Evolutionary conservation across 495 filamentous ascomycete genomes (phyloP).

Genomic region (Lophiostoma macrostomum): DNA sequence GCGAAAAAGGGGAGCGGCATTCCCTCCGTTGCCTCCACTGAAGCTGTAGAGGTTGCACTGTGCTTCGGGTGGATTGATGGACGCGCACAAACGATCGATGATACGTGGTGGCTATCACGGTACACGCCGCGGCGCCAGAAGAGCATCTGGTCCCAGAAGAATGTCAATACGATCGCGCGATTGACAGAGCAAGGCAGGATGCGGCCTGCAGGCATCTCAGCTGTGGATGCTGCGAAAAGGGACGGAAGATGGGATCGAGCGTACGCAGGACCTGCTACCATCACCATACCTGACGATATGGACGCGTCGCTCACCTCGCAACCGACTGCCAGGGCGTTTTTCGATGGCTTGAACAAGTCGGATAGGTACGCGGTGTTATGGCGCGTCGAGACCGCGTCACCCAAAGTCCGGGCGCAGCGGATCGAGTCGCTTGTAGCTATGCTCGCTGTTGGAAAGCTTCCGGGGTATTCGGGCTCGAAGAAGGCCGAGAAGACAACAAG

Average conservation of each 20-base stretch:
- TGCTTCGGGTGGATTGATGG: constrained; percentile 63
- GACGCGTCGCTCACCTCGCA: constrained; percentile 35
- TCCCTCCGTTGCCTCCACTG: constrained; percentile 48
- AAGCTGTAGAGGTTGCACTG: constrained; percentile 55
- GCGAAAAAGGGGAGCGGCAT: constrained; percentile 50
- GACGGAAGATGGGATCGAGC: constrained; percentile 57
- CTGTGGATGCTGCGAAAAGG: constrained; percentile 52
- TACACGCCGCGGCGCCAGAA: constrained; percentile 55
- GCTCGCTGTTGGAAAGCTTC: too few relatives aligned
- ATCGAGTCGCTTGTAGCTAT: constrained; percentile 9
- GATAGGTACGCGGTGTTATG: constrained; percentile 47
- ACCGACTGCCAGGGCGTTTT: constrained; percentile 40
- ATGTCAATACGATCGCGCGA: constrained; percentile 46
- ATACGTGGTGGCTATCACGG: constrained; percentile 46
- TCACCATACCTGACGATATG: constrained; percentile 49
- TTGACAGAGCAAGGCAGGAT: constrained; percentile 48
- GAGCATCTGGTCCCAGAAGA: constrained; percentile 54
- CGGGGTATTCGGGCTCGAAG: too few relatives aligned
- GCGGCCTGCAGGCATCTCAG: constrained; percentile 46
- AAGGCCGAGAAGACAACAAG: too few relatives aligned
- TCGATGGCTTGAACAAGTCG: constrained; percentile 44
- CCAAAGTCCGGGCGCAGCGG: constrained; percentile 7
- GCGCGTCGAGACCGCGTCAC: constrained; percentile 44
- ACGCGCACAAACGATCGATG: constrained; percentile 45
- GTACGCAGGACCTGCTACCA: constrained; percentile 48